A percentile compares a stretch with the other conserved stretches of the same genome.
These are phyloP conservation scores for Xanthoconium stramineum DNA, from an alignment of 768 basidiomycete genomes.

Conservation along the genomic window DNA sequence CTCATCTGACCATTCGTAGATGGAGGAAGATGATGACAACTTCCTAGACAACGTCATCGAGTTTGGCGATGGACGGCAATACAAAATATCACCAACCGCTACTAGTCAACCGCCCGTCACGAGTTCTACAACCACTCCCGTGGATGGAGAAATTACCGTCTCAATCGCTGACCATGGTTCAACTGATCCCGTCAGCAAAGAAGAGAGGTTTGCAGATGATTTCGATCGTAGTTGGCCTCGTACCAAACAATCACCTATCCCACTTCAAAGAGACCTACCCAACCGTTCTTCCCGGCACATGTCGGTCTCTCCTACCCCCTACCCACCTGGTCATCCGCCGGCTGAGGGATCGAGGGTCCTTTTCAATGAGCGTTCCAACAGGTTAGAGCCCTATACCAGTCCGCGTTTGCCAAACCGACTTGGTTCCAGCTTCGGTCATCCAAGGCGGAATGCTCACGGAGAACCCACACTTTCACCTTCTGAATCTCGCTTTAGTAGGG, in stretches of 20 bases:
- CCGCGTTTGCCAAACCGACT: slow-evolving; percentile 43
- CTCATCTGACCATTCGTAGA: slow-evolving; percentile 40
- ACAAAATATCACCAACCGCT: slow-evolving; percentile 65
- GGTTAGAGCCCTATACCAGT: slow-evolving; percentile 77
- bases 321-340: slow-evolving; percentile 44
- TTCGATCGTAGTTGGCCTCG: slow-evolving; percentile 97
- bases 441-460: slow-evolving; percentile 44
- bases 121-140: slow-evolving; percentile 7
- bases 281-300: slow-evolving; percentile 27
- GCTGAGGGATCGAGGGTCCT: slow-evolving; percentile 67
- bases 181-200: slow-evolving; percentile 62
- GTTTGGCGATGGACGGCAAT: slow-evolving; percentile 92
- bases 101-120: slow-evolving; percentile 26
- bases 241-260: slow-evolving; percentile 48
- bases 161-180: slow-evolving; percentile 20
- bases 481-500: slow-evolving; percentile 46
- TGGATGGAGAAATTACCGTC: slow-evolving; percentile 14
- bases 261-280: slow-evolving; percentile 41
- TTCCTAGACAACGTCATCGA: slow-evolving; percentile 89
- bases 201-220: slow-evolving; percentile 89
- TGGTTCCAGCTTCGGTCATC: slow-evolving; percentile 31
- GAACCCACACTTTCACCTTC: slow-evolving; percentile 39
- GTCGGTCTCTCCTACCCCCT: slow-evolving; percentile 36
- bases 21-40: slow-evolving; percentile 91
- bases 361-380: slow-evolving; percentile 95